phyloP scores from a whole-genome alignment of 1,284 basidiomycete genomes.

The Somion occarium region DNA sequence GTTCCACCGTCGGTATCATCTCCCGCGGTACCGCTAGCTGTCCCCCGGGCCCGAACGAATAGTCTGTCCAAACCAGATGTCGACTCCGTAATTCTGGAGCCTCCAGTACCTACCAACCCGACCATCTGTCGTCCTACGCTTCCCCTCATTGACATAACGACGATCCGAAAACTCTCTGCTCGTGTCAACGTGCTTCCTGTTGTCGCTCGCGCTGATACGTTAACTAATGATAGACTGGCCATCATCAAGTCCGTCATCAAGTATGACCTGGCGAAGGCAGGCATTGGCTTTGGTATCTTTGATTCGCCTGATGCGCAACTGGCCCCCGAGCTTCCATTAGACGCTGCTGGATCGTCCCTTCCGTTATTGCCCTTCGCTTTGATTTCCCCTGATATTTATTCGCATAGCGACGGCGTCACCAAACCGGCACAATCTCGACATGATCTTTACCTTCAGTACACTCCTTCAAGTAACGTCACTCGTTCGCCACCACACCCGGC shows the following conservation, averaged over 20 bases:
- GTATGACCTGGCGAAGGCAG: conserved; percentile 70
- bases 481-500: conserved; percentile 18
- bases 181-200: conserved; percentile 96
- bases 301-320: conserved; percentile 51
- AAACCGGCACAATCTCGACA: conserved; percentile 50
- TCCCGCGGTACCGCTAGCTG: conserved; percentile 54
- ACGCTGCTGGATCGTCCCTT: conserved; percentile 25
- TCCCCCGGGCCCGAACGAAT: conserved; percentile 55
- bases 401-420: conserved; percentile 72
- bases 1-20: conserved; percentile 59
- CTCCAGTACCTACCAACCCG: conserved; percentile 68
- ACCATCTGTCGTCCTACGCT: conserved; percentile 58
- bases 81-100: conserved; percentile 74
- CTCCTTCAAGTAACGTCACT: conserved; percentile 38
- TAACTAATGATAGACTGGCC: conserved; percentile 84
- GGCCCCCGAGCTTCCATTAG: conserved; percentile 57
- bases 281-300: conserved; percentile 82
- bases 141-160: conserved; percentile 78
- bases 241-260: conserved; percentile 74
- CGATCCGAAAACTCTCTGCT: conserved; percentile 85
- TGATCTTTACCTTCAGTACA: conserved; percentile 67
- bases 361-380: conserved; percentile 71
- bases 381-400: conserved; percentile 75
- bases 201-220: conserved; percentile 86
- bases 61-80: conserved; percentile 65